Percentiles rank a stretch among this genome's conserved stretches.
Evolutionary conservation across 305 asterid species (phyloP).

Genomic region (Fraxinus platypoda): DNA sequence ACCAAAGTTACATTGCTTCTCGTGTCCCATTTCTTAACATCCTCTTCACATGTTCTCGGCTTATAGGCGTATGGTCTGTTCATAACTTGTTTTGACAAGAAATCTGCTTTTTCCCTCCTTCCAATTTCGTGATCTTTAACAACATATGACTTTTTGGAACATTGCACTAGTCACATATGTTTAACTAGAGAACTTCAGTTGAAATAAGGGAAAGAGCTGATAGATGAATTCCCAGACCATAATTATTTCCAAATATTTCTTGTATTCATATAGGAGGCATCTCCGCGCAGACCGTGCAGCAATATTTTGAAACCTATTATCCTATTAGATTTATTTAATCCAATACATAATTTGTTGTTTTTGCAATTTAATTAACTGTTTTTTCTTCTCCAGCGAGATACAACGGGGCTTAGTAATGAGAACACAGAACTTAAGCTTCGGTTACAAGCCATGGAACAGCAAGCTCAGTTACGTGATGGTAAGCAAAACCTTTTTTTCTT

Average conservation of each 20-base stretch:
- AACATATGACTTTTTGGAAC: background rate
- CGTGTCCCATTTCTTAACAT: background rate
- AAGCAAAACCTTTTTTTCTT: constrained; percentile 13
- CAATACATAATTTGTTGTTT: background rate
- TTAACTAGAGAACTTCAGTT: background rate
- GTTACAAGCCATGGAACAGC: constrained; percentile 94
- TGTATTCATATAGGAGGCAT: background rate
- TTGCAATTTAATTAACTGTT: background rate
- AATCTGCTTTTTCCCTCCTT: background rate
- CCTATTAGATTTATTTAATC: background rate
- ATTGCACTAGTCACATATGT: background rate
- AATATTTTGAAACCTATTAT: background rate
- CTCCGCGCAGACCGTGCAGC: background rate
- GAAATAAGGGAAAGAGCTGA: background rate
- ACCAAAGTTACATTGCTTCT: background rate
- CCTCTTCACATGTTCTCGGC: background rate
- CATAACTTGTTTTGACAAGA: background rate
- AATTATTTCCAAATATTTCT: background rate
- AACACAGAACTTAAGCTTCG: constrained; percentile 89
- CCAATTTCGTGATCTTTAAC: background rate
- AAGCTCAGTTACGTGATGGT: constrained; percentile 96
- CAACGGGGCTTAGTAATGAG: constrained; percentile 68
- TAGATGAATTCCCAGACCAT: background rate
- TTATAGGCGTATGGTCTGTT: background rate
- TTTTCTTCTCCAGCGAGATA: constrained; percentile 65